Conservation (phyloP, 2,329 filamentous ascomycete genomes). For the Paracamarosporium sp. region DNA sequence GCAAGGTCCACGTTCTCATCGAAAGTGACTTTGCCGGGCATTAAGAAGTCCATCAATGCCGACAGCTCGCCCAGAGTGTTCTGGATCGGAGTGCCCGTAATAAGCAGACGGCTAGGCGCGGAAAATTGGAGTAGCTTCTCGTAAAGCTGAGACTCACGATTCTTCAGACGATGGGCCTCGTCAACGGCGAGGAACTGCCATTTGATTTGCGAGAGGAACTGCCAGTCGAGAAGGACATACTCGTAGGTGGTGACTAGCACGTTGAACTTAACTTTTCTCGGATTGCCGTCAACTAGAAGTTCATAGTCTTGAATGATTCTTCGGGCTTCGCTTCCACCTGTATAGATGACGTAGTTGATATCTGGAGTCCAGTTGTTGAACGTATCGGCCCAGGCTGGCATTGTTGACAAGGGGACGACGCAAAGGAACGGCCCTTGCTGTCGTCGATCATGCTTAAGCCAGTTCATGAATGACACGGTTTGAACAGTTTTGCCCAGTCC, state of each 20-base stretch:
- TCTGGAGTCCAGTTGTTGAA: slow-evolving; percentile 97
- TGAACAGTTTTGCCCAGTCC: slow-evolving; percentile 98
- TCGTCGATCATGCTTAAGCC: slow-evolving; percentile 85
- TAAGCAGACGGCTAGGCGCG: slow-evolving; percentile 86
- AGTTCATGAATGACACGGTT: slow-evolving; percentile 95
- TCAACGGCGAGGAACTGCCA: slow-evolving; percentile 98
- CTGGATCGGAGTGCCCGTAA: slow-evolving; percentile 96
- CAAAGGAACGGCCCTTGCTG: slow-evolving; percentile 97
- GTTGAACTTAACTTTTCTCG: slow-evolving; percentile 92
- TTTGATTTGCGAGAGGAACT: slow-evolving; percentile 87
- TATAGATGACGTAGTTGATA: slow-evolving; percentile 96
- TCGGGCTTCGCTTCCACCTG: slow-evolving; percentile 85
- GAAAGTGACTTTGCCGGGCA: slow-evolving; percentile 90
- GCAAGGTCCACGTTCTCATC: slow-evolving; percentile 89
- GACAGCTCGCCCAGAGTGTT: slow-evolving; percentile 94
- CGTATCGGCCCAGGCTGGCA: slow-evolving; percentile 97
- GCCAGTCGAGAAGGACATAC: slow-evolving; percentile 85
- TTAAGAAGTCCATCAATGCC: slow-evolving; percentile 93
- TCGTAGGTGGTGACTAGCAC: slow-evolving; percentile 98
- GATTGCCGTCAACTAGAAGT: slow-evolving; percentile 83
- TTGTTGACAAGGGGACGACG: slow-evolving; percentile 95
- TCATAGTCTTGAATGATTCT: slow-evolving; percentile 90
- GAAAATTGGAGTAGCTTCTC: slow-evolving; percentile 84
- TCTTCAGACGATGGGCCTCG: slow-evolving; percentile 96
- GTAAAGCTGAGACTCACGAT: slow-evolving; percentile 93